Conservation (phyloP, 225 moss, liverwort and hornwort species). For the Polytrichum commune region DNA sequence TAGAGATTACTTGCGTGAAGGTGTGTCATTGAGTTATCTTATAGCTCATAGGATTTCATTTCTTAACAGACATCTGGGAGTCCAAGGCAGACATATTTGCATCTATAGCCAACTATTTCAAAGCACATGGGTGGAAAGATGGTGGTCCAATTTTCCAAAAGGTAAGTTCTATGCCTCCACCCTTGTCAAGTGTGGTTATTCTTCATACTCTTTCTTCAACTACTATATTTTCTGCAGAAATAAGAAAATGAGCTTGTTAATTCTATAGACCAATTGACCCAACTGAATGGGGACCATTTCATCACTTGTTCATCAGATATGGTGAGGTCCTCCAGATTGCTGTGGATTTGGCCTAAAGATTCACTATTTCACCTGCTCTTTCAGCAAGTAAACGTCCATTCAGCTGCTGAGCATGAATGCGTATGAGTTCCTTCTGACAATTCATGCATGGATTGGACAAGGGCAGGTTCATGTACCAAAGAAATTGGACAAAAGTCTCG, state of each 20-base stretch:
- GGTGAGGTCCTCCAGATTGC: neutral
- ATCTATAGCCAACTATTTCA: conserved; percentile 76
- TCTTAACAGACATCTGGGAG: conserved; percentile 69
- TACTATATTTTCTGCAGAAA: no score
- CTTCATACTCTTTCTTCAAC: no score
- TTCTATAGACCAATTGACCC: no score
- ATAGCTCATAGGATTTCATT: neutral
- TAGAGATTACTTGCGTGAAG: no score
- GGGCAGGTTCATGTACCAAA: conserved; percentile 52
- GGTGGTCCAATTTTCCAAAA: conserved; percentile 67
- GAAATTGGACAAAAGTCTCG: conserved; percentile 47
- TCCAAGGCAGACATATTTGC: conserved; percentile 72
- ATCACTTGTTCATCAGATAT: neutral
- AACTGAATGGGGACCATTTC: neutral
- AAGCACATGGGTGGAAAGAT: conserved; percentile 68
- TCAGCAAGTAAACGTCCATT: neutral
- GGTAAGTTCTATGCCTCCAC: conserved; percentile 27
- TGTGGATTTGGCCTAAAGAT: no score
- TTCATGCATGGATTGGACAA: conserved; percentile 5
- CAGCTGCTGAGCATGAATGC: neutral
- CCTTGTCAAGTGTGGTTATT: neutral
- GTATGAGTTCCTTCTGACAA: conserved; percentile 1
- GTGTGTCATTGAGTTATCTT: no score
- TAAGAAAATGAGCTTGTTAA: no score
- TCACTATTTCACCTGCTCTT: neutral